Conservation (phyloP, 768 basidiomycete genomes). For the Trametes sanguinea region DNA sequence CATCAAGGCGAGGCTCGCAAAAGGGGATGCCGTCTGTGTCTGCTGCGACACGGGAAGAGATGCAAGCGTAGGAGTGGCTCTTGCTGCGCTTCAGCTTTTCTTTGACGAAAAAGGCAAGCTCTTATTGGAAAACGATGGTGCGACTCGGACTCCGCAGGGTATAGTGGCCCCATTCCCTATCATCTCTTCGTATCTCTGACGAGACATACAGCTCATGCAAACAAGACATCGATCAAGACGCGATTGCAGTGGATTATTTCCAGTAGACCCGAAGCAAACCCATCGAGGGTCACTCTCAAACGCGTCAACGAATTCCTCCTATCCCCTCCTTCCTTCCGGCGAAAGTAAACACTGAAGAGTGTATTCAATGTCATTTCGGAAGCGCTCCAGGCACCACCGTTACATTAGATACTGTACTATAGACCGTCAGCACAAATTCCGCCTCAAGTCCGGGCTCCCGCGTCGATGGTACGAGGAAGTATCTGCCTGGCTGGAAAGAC, state of each 20-base stretch:
- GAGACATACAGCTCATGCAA: conserved; percentile 23
- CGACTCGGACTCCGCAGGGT: background rate
- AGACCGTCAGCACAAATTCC: conserved; percentile 62
- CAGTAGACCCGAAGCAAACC: conserved; percentile 75
- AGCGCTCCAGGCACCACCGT: background rate
- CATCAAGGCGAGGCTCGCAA: conserved; percentile 41
- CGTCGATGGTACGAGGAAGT: conserved; percentile 74
- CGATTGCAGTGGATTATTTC: conserved; percentile 88
- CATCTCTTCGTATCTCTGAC: background rate
- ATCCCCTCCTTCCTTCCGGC: conserved; percentile 35
- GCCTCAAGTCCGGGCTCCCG: conserved; percentile 60
- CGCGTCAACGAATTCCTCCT: conserved; percentile 75
- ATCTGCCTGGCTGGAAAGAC: conserved; percentile 59
- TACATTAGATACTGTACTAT: conserved; percentile 31
- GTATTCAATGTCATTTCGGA: background rate
- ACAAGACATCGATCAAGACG: conserved; percentile 67
- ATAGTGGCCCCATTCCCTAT: background rate
- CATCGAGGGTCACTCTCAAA: conserved; percentile 79
- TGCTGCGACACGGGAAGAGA: conserved; percentile 64
- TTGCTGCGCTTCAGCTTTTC: conserved; percentile 57
- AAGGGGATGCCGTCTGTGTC: conserved; percentile 45
- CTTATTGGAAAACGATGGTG: background rate
- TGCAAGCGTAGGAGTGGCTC: conserved; percentile 59
- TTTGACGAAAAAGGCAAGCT: conserved; percentile 55
- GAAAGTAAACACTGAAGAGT: conserved; percentile 8